These are phyloP conservation scores for Rhododendron mucronatum DNA, from an alignment of 148 eudicot species.

Conservation along the genomic window DNA sequence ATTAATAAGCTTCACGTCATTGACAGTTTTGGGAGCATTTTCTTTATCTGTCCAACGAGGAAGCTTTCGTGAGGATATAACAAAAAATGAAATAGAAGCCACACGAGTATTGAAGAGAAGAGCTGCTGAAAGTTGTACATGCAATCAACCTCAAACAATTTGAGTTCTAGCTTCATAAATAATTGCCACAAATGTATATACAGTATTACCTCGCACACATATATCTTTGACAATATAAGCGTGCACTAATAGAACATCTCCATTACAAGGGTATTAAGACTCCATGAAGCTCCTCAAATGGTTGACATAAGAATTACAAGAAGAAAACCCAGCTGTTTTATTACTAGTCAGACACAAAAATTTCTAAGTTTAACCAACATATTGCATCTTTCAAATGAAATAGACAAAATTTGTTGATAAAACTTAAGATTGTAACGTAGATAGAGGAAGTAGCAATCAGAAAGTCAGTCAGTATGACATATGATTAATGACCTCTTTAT, in stretches of 20 bases:
- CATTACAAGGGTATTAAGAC: neutral
- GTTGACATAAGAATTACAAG: neutral
- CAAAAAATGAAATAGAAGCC: neutral
- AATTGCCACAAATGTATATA: neutral
- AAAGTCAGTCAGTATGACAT: too few species aligned
- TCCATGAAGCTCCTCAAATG: neutral
- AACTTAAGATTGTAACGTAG: neutral
- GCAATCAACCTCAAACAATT: neutral
- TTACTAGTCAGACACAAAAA: neutral
- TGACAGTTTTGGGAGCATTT: constrained; percentile 36
- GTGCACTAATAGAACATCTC: neutral
- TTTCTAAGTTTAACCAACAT: neutral
- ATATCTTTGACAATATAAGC: neutral
- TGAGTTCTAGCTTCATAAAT: neutral
- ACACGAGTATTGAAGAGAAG: neutral
- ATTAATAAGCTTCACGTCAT: constrained; percentile 49
- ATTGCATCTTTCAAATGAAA: neutral
- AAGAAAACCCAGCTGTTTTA: neutral
- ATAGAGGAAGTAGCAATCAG: neutral
- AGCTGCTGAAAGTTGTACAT: neutral
- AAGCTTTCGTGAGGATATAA: constrained; percentile 2
- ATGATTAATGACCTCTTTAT: neutral
- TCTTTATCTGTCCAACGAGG: constrained; percentile 33
- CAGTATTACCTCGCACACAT: neutral
- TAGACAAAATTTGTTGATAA: neutral